Conservation (phyloP, 2,329 filamentous ascomycete genomes). For the Dactylellina haptotyla region DNA sequence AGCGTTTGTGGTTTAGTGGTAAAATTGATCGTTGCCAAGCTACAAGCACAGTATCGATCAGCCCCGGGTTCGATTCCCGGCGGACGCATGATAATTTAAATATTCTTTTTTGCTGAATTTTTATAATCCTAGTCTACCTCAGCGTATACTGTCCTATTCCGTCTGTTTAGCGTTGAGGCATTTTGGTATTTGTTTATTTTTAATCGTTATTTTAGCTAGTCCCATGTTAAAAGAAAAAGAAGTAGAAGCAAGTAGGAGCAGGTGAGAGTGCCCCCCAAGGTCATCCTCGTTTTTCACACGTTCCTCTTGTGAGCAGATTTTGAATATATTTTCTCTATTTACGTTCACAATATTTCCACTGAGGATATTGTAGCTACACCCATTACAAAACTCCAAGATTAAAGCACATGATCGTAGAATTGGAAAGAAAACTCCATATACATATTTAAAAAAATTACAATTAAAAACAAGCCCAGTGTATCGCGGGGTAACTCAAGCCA, state of each 20-base stretch:
- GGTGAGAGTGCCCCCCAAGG: no score
- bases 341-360: not conserved
- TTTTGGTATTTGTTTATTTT: not conserved
- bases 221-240: no score
- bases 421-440: not conserved
- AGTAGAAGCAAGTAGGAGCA: no score
- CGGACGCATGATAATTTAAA: slow-evolving; percentile 29
- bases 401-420: not conserved
- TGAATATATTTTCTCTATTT: no score
- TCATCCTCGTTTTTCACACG: no score
- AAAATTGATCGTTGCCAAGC: slow-evolving; percentile 50
- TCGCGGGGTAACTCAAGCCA: no score
- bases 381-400: slow-evolving; percentile 1
- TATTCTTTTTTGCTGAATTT: slow-evolving; percentile 22
- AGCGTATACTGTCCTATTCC: not conserved
- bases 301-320: no score
- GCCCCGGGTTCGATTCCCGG: slow-evolving; percentile 52
- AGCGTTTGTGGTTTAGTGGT: slow-evolving; percentile 53
- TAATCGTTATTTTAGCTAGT: no score
- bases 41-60: slow-evolving; percentile 14
- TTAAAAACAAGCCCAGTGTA: not conserved
- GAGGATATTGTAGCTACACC: not conserved
- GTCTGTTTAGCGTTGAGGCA: not conserved
- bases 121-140: not conserved
- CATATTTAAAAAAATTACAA: slow-evolving; percentile 2